These are phyloP conservation scores for Neofusicoccum sp. DNA, from an alignment of 2,329 filamentous ascomycete species.

Conservation along the genomic window DNA sequence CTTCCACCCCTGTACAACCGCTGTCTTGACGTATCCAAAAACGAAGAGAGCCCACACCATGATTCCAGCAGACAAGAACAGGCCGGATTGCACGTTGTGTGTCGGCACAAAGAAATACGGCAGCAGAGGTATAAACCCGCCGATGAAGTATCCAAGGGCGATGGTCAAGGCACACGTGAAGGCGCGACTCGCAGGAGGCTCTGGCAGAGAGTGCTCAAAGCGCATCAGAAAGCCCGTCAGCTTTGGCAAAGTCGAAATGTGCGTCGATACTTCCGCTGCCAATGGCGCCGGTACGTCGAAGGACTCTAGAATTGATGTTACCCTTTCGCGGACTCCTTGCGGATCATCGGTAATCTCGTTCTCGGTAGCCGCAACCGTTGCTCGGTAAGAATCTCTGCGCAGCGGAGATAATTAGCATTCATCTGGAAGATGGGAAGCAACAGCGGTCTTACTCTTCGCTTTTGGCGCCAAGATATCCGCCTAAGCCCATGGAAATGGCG, in stretches of 20 bases:
- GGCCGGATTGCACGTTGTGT: slow-evolving; percentile 38
- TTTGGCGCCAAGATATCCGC: slow-evolving; percentile 69
- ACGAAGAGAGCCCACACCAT: slow-evolving; percentile 51
- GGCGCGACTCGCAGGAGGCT: slow-evolving; percentile 47
- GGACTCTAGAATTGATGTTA: neutral
- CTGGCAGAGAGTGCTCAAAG: slow-evolving; percentile 51
- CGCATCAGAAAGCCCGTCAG: slow-evolving; percentile 45
- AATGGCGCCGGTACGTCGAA: neutral
- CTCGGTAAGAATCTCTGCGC: neutral
- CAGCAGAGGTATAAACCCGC: slow-evolving; percentile 49
- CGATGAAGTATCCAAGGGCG: slow-evolving; percentile 67
- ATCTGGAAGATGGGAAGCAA: neutral
- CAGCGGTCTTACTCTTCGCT: slow-evolving; percentile 46
- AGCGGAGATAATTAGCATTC: neutral
- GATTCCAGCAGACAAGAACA: slow-evolving; percentile 53
- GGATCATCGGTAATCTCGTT: neutral
- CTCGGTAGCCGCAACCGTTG: neutral
- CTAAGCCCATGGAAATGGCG: slow-evolving; percentile 75
- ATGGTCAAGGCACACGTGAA: slow-evolving; percentile 65
- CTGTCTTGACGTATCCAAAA: slow-evolving; percentile 54
- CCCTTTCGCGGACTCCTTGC: neutral
- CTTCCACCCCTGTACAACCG: slow-evolving; percentile 19
- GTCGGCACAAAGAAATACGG: slow-evolving; percentile 51
- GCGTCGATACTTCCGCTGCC: neutral
- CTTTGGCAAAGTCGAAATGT: neutral